A percentile compares a stretch with the other conserved stretches of the same genome.
Evolutionary conservation across 2,329 filamentous ascomycete genomes (phyloP).

Genomic region (Exophiala aquamarina): DNA sequence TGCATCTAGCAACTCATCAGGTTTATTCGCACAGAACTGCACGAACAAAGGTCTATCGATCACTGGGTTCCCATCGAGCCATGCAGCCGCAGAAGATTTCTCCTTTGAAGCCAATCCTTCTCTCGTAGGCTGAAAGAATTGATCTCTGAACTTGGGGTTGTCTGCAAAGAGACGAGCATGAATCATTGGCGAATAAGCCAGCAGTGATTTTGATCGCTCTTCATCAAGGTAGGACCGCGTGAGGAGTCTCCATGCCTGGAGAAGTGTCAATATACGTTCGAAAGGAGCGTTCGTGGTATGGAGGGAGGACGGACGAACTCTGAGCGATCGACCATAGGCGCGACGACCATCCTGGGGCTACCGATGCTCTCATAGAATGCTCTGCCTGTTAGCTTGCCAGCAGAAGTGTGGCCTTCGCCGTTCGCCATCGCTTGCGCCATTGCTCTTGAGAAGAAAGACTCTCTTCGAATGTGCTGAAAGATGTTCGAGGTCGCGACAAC

Average conservation of each 20-base stretch:
- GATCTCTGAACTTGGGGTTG: slow-evolving; percentile 70
- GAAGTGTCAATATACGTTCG: slow-evolving; percentile 17
- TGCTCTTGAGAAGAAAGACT: background rate
- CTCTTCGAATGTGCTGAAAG: background rate
- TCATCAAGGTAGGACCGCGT: slow-evolving; percentile 85
- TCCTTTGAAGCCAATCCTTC: slow-evolving; percentile 36
- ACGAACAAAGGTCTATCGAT: slow-evolving; percentile 90
- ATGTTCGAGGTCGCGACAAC: background rate
- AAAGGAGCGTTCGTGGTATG: too few relatives aligned
- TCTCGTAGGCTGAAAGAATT: slow-evolving; percentile 73
- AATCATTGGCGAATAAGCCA: slow-evolving; percentile 95
- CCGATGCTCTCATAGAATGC: slow-evolving; percentile 95
- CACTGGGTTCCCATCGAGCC: slow-evolving; percentile 82
- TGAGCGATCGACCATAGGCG: slow-evolving; percentile 97
- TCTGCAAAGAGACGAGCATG: slow-evolving; percentile 87
- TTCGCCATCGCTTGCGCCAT: slow-evolving; percentile 18
- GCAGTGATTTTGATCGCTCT: slow-evolving; percentile 62
- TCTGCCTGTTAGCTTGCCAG: slow-evolving; percentile 71
- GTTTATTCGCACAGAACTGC: slow-evolving; percentile 74
- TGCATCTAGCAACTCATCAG: slow-evolving; percentile 56
- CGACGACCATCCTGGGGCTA: slow-evolving; percentile 84
- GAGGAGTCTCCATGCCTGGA: slow-evolving; percentile 91
- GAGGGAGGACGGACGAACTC: slow-evolving; percentile 72
- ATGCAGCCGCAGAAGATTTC: slow-evolving; percentile 42
- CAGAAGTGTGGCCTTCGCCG: slow-evolving; percentile 7